Conservation (phyloP, 2,329 filamentous ascomycete species). For the Cordyceps militaris region DNA sequence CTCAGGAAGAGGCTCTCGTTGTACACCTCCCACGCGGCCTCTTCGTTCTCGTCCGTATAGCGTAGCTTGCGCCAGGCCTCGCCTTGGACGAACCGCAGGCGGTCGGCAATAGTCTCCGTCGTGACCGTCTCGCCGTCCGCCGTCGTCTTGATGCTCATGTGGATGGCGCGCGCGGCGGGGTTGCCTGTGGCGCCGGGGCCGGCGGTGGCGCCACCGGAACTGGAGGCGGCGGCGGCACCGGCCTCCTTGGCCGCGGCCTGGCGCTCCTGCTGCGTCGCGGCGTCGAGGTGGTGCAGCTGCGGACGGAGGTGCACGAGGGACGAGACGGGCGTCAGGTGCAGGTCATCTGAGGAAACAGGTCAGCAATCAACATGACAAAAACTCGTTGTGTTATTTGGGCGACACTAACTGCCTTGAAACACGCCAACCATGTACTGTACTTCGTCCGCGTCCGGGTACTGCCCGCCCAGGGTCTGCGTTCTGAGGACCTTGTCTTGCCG, state of each 20-base stretch:
- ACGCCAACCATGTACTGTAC: conserved; percentile 87
- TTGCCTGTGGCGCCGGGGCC: conserved; percentile 25
- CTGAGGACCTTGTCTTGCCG: conserved; percentile 65
- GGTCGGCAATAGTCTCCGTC: conserved; percentile 65
- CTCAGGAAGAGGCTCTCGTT: conserved; percentile 57
- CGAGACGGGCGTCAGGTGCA: conserved; percentile 79
- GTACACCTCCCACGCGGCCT: conserved; percentile 69
- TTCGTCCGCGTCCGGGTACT: conserved; percentile 61
- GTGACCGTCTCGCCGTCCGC: conserved; percentile 59
- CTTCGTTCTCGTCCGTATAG: conserved; percentile 75
- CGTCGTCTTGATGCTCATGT: conserved; percentile 77
- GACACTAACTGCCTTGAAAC: conserved; percentile 72
- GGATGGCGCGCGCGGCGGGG: conserved; percentile 65
- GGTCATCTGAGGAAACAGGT: conserved; percentile 51
- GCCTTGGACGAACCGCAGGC: conserved; percentile 69
- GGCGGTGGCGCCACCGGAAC: conserved; percentile 24
- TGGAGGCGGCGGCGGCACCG: conserved; percentile 19
- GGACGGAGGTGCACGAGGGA: conserved; percentile 84
- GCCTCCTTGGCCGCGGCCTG: conserved; percentile 32
- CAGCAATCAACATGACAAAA: neutral
- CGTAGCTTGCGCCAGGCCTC: conserved; percentile 75
- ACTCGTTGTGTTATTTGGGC: too few relatives aligned
- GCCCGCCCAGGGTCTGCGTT: conserved; percentile 79
- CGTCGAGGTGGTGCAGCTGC: conserved; percentile 89
- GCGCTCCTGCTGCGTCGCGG: conserved; percentile 63